phyloP scores from a whole-genome alignment of 2,329 filamentous ascomycete species.

The Scytalidium sp. region DNA sequence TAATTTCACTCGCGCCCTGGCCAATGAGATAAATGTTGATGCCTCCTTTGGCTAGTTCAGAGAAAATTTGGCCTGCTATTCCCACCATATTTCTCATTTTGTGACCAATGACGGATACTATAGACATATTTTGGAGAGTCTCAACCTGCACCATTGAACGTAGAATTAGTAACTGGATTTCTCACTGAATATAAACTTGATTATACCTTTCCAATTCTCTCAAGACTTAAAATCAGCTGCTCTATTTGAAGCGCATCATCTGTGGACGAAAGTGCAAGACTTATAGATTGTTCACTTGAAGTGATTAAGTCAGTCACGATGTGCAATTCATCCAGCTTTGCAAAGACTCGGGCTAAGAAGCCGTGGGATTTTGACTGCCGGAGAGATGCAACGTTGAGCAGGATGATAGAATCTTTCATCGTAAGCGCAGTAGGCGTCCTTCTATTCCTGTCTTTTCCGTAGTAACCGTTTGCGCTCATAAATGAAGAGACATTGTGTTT shows the following conservation, averaged over 20 bases:
- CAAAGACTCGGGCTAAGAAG: conserved; percentile 51
- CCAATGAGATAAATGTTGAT: conserved; percentile 55
- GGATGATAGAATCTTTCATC: conserved; percentile 49
- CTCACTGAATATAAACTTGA: no score
- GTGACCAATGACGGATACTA: conserved; percentile 48
- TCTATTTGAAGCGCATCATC: conserved; percentile 38
- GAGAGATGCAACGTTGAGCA: conserved; percentile 52
- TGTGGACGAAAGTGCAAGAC: conserved; percentile 51
- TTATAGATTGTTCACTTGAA: conserved; percentile 43
- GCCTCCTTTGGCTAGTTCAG: conserved; percentile 45
- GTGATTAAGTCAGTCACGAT: conserved; percentile 50
- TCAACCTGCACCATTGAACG: conserved; percentile 32
- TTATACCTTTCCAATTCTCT: conserved; percentile 43
- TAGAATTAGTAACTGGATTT: no score
- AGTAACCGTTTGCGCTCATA: conserved; percentile 11
- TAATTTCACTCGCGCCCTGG: conserved; percentile 35
- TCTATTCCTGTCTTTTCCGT: conserved; percentile 27
- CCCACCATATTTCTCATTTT: conserved; percentile 48
- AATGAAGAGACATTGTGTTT: conserved; percentile 26
- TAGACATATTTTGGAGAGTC: conserved; percentile 48
- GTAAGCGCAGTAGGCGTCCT: conserved; percentile 36
- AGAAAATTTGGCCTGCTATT: conserved; percentile 43
- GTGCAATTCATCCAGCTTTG: conserved; percentile 45
- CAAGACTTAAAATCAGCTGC: conserved; percentile 37
- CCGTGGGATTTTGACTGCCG: conserved; percentile 49